phyloP scores from a whole-genome alignment of 805 yeast species.

The Nakazawaea populi region DNA sequence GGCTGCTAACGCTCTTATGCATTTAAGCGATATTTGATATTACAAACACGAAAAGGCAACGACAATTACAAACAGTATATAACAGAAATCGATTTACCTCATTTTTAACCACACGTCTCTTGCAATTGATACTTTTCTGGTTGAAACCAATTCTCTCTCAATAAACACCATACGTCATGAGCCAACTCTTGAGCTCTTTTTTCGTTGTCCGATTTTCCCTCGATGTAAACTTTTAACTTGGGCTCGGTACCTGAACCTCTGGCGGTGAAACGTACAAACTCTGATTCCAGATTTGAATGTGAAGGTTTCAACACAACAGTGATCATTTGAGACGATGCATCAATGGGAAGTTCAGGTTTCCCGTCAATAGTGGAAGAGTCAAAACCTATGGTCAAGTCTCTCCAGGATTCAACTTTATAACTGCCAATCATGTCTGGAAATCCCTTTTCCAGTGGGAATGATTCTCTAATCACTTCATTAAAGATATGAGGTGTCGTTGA shows the following conservation, averaged over 20 bases:
- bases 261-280: slow-evolving; percentile 65
- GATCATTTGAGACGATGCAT: slow-evolving; percentile 79
- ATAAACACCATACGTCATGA: slow-evolving; percentile 55
- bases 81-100: neutral
- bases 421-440: slow-evolving; percentile 51
- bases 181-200: slow-evolving; percentile 47
- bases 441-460: slow-evolving; percentile 12
- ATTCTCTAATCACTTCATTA: slow-evolving; percentile 29
- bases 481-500: slow-evolving; percentile 50
- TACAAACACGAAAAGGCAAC: too few species aligned
- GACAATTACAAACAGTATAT: neutral
- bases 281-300: slow-evolving; percentile 14
- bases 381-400: slow-evolving; percentile 80
- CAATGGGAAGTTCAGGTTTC: slow-evolving; percentile 63
- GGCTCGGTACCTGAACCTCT: slow-evolving; percentile 98
- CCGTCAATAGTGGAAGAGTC: slow-evolving; percentile 62
- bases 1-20: too few species aligned
- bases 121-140: slow-evolving; percentile 40
- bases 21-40: too few species aligned
- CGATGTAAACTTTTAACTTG: slow-evolving; percentile 85
- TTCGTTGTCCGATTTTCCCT: slow-evolving; percentile 52
- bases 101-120: slow-evolving; percentile 24
- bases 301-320: slow-evolving; percentile 45
- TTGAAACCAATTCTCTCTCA: slow-evolving; percentile 61
- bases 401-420: slow-evolving; percentile 57